A percentile compares a stretch with the other conserved stretches of the same genome.
These are phyloP conservation scores for Plasmodium gallinaceum DNA, from an alignment of 169 alveolate species.

Conservation along the genomic window DNA sequence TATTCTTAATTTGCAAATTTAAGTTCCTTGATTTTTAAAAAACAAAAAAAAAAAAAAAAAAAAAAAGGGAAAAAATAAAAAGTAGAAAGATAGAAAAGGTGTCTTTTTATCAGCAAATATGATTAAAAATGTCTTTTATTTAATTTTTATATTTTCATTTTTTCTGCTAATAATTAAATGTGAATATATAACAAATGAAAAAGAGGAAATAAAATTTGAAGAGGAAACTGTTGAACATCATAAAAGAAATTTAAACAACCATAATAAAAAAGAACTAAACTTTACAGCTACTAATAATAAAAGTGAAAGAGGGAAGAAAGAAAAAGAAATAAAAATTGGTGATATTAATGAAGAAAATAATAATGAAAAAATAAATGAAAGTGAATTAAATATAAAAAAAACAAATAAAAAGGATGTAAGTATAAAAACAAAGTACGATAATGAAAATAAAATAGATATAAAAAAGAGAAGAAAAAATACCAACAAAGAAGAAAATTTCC, in stretches of 20 bases:
- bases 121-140: slow-evolving; percentile 75
- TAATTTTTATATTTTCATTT: slow-evolving; percentile 39
- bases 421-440: no score
- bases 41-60: not conserved
- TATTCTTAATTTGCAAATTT: no score
- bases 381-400: no score
- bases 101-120: slow-evolving; percentile 36
- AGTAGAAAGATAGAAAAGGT: not conserved
- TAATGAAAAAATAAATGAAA: no score
- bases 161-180: slow-evolving; percentile 66
- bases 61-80: not conserved
- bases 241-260: not conserved
- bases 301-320: not conserved
- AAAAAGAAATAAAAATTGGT: slow-evolving; percentile 1
- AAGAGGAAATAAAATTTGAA: not conserved
- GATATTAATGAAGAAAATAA: not conserved
- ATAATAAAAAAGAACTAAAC: not conserved
- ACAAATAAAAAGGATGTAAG: no score
- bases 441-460: not conserved
- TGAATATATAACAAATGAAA: slow-evolving; percentile 33
- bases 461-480: not conserved
- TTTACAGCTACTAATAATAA: not conserved
- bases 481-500: not conserved
- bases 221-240: not conserved
- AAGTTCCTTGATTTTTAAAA: no score